Conservation (phyloP, 768 basidiomycete species). For the Hortiboletus flavorubellus region DNA sequence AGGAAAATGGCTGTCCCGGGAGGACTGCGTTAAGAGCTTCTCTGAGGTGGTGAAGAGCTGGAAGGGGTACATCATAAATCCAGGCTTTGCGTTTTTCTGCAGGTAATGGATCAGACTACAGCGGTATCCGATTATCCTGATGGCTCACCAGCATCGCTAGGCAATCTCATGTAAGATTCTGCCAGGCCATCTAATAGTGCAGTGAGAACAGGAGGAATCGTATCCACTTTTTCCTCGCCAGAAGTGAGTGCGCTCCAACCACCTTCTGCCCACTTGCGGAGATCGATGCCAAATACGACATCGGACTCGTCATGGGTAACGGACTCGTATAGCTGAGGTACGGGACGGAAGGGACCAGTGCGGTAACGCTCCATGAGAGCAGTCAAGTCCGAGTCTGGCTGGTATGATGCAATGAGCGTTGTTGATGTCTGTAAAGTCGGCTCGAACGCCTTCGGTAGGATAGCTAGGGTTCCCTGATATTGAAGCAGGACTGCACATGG, state of each 20-base stretch:
- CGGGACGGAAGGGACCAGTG: constrained; percentile 89
- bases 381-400: constrained; percentile 82
- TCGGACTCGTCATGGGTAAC: constrained; percentile 80
- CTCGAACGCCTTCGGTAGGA: constrained; percentile 65
- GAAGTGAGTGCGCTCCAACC: constrained; percentile 61
- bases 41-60: constrained; percentile 79
- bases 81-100: constrained; percentile 84
- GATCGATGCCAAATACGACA: constrained; percentile 87
- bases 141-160: constrained; percentile 60
- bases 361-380: constrained; percentile 91
- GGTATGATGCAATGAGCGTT: constrained; percentile 77
- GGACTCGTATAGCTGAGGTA: constrained; percentile 82
- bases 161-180: constrained; percentile 57
- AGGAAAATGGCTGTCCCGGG: constrained; percentile 41
- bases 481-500: constrained; percentile 66
- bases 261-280: constrained; percentile 87
- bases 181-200: constrained; percentile 62
- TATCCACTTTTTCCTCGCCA: constrained; percentile 57
- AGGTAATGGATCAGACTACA: neutral
- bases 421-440: constrained; percentile 65
- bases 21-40: constrained; percentile 78
- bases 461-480: constrained; percentile 78
- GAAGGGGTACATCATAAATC: constrained; percentile 93
- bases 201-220: constrained; percentile 69
- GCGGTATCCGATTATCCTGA: neutral